Base-by-base conservation (phyloP, 306 rosid genomes). In the Medicago arabica region DNA sequence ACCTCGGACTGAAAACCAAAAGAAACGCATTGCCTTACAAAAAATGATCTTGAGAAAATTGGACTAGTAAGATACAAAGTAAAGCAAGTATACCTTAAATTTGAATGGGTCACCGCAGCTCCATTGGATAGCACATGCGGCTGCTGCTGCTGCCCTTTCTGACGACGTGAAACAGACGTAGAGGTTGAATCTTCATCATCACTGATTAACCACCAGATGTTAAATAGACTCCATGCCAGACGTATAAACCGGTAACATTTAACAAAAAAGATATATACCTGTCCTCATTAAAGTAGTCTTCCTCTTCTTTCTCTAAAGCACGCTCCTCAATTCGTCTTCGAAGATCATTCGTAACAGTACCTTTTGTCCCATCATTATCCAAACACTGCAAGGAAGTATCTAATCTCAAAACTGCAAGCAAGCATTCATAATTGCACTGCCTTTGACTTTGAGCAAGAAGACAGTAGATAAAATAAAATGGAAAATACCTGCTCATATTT, bases 181-280 rank as follows among this genome's bases (percentile, higher is more conserved):
- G 96, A 87, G 61, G 96, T 86, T 17, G 98, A 84, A 77, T 90
- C 98, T 83, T 92, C 98, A 75, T 92, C 98, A 69, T 94, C 98
- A 84, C 98, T 94, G 79, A 73, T 82, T 50, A 81, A 62, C 34
- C 57, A 77, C 64, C 65, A 81, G 49, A 60, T 15, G 74, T 76
- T 57, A 55, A 64, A 64, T 76, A 66, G 79, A 72, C 75, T 15
- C 51, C 69, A 59, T 44, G 69, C 68, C 64, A 53, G 57, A 38
- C 8, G 47, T 43, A 71, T 39, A 79, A 43, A 76, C 19, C 76
- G 10, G 51, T 16, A 25, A 74, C 3, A 78, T 31, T 51, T 5
- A 25, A 40, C 18, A 64, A 39, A 65, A 49, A 75, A 8, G 49
- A 74, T 34, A 54, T 51, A 44, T 88, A 94, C 98, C 97, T 94